phyloP scores from a whole-genome alignment of 257 asterid species.

The Apocynum venetum region DNA sequence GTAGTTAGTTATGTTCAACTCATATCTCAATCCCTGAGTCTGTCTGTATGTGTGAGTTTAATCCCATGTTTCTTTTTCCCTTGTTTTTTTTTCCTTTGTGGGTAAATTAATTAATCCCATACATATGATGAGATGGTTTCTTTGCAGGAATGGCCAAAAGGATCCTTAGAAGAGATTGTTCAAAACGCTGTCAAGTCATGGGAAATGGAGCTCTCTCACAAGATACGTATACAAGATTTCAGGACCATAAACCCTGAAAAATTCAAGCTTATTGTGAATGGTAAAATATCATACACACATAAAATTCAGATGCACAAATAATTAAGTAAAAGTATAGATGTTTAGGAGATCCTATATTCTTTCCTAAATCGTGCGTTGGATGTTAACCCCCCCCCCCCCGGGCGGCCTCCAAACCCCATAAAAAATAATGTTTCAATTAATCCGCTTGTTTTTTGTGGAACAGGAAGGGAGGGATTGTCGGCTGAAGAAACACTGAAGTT shows the following conservation, averaged over 20 bases:
- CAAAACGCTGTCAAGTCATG: slow-evolving; percentile 88
- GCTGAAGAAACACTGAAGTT: slow-evolving; percentile 62
- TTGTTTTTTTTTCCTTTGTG: not conserved
- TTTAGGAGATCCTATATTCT: too few relatives aligned
- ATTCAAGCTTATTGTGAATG: slow-evolving; percentile 80
- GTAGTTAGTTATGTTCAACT: too few relatives aligned
- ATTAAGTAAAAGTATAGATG: too few relatives aligned
- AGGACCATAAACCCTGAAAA: slow-evolving; percentile 67
- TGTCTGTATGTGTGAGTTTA: not conserved
- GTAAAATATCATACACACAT: slow-evolving; percentile 23
- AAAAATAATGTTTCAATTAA: too few relatives aligned
- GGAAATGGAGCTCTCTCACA: slow-evolving; percentile 97
- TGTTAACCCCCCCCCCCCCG: too few relatives aligned
- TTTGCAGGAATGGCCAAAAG: slow-evolving; percentile 68
- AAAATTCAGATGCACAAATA: not conserved
- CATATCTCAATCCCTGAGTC: not conserved
- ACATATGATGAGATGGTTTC: not conserved
- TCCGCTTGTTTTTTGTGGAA: not conserved
- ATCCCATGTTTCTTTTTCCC: not conserved
- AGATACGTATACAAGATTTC: slow-evolving; percentile 63
- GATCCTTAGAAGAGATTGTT: slow-evolving; percentile 79
- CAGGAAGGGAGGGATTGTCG: slow-evolving; percentile 65
- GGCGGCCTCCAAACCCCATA: too few relatives aligned
- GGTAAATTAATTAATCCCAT: not conserved
- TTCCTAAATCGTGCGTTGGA: too few relatives aligned